phyloP scores from a whole-genome alignment of 1,139 yeast species.

The Kodamaea sp. region DNA sequence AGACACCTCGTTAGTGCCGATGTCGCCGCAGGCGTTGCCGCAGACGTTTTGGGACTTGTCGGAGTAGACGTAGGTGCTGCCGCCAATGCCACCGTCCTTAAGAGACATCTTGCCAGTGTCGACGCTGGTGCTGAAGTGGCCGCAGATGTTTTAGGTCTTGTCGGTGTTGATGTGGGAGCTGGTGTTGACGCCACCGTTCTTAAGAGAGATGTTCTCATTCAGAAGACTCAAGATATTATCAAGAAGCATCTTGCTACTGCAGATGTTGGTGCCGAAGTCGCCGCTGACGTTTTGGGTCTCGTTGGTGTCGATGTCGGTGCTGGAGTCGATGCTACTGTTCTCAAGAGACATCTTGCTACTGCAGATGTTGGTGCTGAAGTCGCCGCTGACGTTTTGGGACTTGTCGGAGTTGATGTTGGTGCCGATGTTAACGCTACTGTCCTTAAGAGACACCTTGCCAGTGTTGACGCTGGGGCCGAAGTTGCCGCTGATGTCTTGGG shows the following conservation, averaged over 20 bases:
- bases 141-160: conserved; percentile 5
- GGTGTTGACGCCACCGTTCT: conserved; percentile 17
- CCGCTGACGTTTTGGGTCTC: conserved; percentile 11
- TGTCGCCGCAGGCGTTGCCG: conserved; percentile 11
- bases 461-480: conserved; percentile 8
- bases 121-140: conserved; percentile 6
- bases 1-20: conserved; percentile 10
- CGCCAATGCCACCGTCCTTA: conserved; percentile 16
- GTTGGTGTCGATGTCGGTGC: conserved; percentile 11
- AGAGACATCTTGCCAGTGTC: conserved; percentile 23
- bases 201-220: conserved; percentile 10
- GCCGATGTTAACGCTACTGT: conserved; percentile 4
- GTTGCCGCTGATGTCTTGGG: conserved; percentile 14
- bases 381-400: conserved; percentile 1
- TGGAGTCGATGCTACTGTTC: conserved; percentile 14
- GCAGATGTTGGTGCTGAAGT: conserved; percentile 5
- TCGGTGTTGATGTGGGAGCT: conserved; percentile 10
- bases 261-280: conserved; percentile 11
- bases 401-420: conserved; percentile 1
- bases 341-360: conserved; percentile 10
- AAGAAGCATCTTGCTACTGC: conserved; percentile 12
- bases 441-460: conserved; percentile 1
- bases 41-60: conserved; percentile 11
- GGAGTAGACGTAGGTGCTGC: conserved; percentile 12
- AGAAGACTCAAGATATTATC: neutral